A percentile compares a stretch with the other conserved stretches of the same genome.
phyloP scores from a whole-genome alignment of 1,284 basidiomycete species.

The Inonotus obliquus region DNA sequence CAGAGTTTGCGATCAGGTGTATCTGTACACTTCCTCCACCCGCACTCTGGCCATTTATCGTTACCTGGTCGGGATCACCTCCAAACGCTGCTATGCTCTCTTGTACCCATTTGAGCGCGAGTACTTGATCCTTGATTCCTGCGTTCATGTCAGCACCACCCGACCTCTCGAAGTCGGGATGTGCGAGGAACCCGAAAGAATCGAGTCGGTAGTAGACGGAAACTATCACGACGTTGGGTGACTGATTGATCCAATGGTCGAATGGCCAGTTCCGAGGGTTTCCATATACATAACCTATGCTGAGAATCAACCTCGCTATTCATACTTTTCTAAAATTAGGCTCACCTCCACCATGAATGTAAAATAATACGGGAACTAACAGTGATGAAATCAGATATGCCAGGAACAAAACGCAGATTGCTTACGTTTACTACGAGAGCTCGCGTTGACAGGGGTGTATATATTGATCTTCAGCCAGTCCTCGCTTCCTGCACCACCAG shows the following conservation, averaged over 20 bases:
- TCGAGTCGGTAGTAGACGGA: slow-evolving; percentile 42
- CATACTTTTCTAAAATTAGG: slow-evolving; percentile 11
- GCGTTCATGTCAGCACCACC: slow-evolving; percentile 49
- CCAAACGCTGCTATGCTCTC: slow-evolving; percentile 58
- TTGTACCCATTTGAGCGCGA: slow-evolving; percentile 60
- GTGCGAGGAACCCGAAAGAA: slow-evolving; percentile 39
- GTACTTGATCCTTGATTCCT: slow-evolving; percentile 56
- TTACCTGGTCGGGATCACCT: slow-evolving; percentile 50
- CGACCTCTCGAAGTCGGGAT: slow-evolving; percentile 37
- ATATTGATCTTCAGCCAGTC: slow-evolving; percentile 43
- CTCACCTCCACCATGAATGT: slow-evolving; percentile 61
- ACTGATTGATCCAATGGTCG: slow-evolving; percentile 37
- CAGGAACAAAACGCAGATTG: not conserved
- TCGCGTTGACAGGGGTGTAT: slow-evolving; percentile 33
- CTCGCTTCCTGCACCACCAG: slow-evolving; percentile 57
- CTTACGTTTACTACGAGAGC: slow-evolving; percentile 29
- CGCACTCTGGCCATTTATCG: slow-evolving; percentile 62
- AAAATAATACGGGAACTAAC: slow-evolving; percentile 58
- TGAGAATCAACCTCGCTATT: not conserved
- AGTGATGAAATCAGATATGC: not conserved
- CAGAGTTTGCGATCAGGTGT: slow-evolving; percentile 45
- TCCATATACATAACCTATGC: slow-evolving; percentile 46
- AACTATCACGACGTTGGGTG: slow-evolving; percentile 37
- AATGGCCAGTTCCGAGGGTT: slow-evolving; percentile 48
- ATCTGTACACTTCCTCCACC: slow-evolving; percentile 52